These are phyloP conservation scores for Globisporangium cystogenes DNA, from an alignment of 352 stramenopile genomes.

Conservation along the genomic window DNA sequence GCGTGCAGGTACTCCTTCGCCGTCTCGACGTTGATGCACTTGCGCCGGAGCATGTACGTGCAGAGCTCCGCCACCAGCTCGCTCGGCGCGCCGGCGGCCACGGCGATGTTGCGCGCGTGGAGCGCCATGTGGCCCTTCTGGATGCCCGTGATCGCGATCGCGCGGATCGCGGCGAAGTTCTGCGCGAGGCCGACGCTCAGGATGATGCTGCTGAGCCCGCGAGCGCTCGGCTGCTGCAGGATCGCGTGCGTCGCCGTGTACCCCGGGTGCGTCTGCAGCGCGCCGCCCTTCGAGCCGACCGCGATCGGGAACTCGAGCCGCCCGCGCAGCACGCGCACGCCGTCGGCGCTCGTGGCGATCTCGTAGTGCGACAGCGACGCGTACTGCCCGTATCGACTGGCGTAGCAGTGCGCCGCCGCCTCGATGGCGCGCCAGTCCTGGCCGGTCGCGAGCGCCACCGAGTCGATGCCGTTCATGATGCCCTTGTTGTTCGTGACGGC, in stretches of 20 bases:
- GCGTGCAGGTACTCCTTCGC: slow-evolving; percentile 81
- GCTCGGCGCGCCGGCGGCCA: slow-evolving; percentile 68
- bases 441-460: slow-evolving; percentile 72
- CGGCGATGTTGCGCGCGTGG: slow-evolving; percentile 81
- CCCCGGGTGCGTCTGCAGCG: slow-evolving; percentile 74
- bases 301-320: slow-evolving; percentile 75
- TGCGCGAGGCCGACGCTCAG: slow-evolving; percentile 79
- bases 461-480: slow-evolving; percentile 87
- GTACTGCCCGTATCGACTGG: slow-evolving; percentile 73
- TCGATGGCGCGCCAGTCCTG: slow-evolving; percentile 87
- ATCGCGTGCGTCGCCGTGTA: slow-evolving; percentile 77
- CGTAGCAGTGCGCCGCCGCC: slow-evolving; percentile 76
- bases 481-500: slow-evolving; percentile 89
- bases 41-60: slow-evolving; percentile 80
- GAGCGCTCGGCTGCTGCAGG: slow-evolving; percentile 60
- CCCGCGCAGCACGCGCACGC: slow-evolving; percentile 50
- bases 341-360: slow-evolving; percentile 25
- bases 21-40: slow-evolving; percentile 79
- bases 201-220: slow-evolving; percentile 60
- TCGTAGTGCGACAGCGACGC: slow-evolving; percentile 76
- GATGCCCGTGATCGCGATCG: slow-evolving; percentile 84
- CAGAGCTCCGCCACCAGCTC: slow-evolving; percentile 82
- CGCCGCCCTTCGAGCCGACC: slow-evolving; percentile 78
- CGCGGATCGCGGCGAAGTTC: slow-evolving; percentile 83
- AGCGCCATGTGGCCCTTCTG: slow-evolving; percentile 86